Evolutionary conservation across 345 rosid genomes (phyloP).

Genomic region (Viola odorata): DNA sequence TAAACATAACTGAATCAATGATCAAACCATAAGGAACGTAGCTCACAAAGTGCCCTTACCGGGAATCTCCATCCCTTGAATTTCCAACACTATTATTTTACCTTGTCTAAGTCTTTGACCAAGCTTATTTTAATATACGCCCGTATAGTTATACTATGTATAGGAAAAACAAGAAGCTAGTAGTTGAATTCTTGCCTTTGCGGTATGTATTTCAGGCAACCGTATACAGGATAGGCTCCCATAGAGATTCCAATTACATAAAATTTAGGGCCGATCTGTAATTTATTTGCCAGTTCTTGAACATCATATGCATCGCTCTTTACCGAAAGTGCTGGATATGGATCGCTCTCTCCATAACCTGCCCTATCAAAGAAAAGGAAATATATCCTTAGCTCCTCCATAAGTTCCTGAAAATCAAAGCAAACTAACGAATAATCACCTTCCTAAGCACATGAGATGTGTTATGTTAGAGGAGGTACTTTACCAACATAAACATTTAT

Average conservation of each 20-base stretch:
- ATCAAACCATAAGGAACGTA: too few species aligned
- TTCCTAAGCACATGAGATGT: background rate
- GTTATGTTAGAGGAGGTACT: too few species aligned
- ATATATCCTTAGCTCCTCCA: constrained; percentile 58
- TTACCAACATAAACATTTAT: too few species aligned
- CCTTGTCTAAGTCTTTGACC: too few species aligned
- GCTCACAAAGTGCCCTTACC: too few species aligned
- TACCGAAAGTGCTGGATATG: constrained; percentile 60
- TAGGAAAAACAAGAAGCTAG: background rate
- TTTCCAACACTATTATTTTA: too few species aligned
- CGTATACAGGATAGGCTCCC: constrained; percentile 63
- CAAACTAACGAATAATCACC: constrained; percentile 1
- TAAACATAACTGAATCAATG: too few species aligned
- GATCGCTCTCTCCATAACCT: constrained; percentile 96
- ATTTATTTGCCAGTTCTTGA: constrained; percentile 72
- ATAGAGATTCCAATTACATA: constrained; percentile 73
- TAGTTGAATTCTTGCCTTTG: constrained; percentile 41
- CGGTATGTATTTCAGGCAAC: constrained; percentile 79
- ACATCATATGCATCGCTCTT: constrained; percentile 74
- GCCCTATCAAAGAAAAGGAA: constrained; percentile 68
- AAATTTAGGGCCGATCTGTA: constrained; percentile 66
- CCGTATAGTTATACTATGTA: background rate
- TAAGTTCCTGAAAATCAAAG: constrained; percentile 42
- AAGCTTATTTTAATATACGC: too few species aligned
- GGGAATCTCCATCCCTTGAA: too few species aligned